Base-by-base conservation (phyloP, 345 rosid species). In the Hirschfeldia incana region DNA sequence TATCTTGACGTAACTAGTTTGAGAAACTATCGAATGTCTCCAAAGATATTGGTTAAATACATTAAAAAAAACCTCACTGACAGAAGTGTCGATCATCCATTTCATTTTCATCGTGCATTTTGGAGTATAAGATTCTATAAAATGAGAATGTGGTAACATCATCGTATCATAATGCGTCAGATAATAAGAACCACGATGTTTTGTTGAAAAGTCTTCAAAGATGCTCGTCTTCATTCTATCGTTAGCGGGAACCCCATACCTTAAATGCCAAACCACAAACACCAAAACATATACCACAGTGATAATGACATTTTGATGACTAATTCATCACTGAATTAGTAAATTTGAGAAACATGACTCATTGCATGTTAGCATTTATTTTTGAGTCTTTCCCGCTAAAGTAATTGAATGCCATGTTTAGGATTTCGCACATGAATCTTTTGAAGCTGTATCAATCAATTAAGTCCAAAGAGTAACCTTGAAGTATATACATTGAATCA, bases 401-500 rank as follows among this genome's bases (percentile, higher is more conserved):
- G 30, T 60, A 60, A 6, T 58, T 58, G 63, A 17, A 57, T 55
- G 60, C 28, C 60, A 6, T 16, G 28, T 55, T 55, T 16, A 55
- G 8, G 28, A 9, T 57, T 57, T 21, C 4, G 62, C 11, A 10
- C 64, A 42, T n/a, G n/a, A 10, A 42, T 42, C 13, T 42, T 42
- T 11, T 12, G 51, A 42, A 42, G 51, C 51, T 10, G 3, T 42
- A 42, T 42, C 51, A 42, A 42, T 42, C 51, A 26, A 34, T 55
- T 21, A 71, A 70, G 33, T 28, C 44, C 44, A 37, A 37, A 37
- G 44, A 37, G 44, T 37, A 37, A 8, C 10, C 44, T 8, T 10
- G 44, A 37, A 37, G 36, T 68, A 78, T 66, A 55, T 30, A 32
- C 46, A 66, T 69, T 51, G 3, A 34, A 15, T 78, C 26, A 67